A percentile compares a stretch with the other conserved stretches of the same genome.
These are phyloP conservation scores for Claviceps fusiformis DNA, from an alignment of 2,329 filamentous ascomycete species.

Conservation along the genomic window DNA sequence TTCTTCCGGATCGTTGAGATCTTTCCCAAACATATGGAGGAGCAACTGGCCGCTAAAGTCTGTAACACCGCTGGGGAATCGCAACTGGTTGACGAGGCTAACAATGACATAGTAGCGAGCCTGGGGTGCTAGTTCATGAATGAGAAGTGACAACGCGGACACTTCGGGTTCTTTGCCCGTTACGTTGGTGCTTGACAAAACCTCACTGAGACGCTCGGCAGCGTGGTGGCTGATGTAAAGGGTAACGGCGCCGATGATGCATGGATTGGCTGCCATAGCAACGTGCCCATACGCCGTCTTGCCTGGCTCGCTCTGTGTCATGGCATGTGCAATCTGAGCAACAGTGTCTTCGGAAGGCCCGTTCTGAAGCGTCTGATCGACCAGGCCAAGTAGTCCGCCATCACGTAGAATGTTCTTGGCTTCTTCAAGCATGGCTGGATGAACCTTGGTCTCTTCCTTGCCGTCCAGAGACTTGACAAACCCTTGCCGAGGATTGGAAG, in stretches of 20 bases:
- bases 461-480: slow-evolving; percentile 55
- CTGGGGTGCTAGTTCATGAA: slow-evolving; percentile 61
- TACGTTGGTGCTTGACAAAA: slow-evolving; percentile 42
- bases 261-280: slow-evolving; percentile 53
- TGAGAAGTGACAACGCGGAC: slow-evolving; percentile 60
- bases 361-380: slow-evolving; percentile 44
- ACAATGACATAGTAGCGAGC: slow-evolving; percentile 72
- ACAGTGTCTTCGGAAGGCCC: slow-evolving; percentile 60
- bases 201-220: slow-evolving; percentile 43
- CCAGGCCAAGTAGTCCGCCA: slow-evolving; percentile 42
- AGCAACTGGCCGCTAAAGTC: slow-evolving; percentile 84
- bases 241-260: slow-evolving; percentile 69
- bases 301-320: slow-evolving; percentile 45
- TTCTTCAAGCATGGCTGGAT: slow-evolving; percentile 52
- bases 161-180: slow-evolving; percentile 39
- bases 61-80: slow-evolving; percentile 79
- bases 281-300: slow-evolving; percentile 54
- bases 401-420: slow-evolving; percentile 39
- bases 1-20: slow-evolving; percentile 61
- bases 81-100: slow-evolving; percentile 81
- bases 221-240: slow-evolving; percentile 67
- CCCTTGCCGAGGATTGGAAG: slow-evolving; percentile 58
- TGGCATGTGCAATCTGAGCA: slow-evolving; percentile 60
- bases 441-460: slow-evolving; percentile 58
- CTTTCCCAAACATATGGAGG: slow-evolving; percentile 70